Conservation (phyloP, 2,329 filamentous ascomycete genomes). For the Ciborinia camelliae region DNA sequence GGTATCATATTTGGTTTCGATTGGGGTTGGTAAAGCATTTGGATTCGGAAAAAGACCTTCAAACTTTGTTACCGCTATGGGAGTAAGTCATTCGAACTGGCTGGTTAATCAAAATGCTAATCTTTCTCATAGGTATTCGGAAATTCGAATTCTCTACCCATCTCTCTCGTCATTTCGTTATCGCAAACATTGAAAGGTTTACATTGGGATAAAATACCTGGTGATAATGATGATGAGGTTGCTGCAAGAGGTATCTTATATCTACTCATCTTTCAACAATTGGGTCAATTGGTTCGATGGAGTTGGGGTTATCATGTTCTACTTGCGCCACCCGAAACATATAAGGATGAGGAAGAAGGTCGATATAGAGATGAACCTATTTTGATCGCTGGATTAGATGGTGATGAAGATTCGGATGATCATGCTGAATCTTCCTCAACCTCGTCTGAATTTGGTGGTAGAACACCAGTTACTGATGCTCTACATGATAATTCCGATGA, state of each 20-base stretch:
- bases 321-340: slow-evolving; percentile 77
- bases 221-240: slow-evolving; percentile 94
- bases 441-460: slow-evolving; percentile 37
- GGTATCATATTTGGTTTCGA: slow-evolving; percentile 77
- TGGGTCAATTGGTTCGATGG: slow-evolving; percentile 93
- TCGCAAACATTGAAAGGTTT: slow-evolving; percentile 88
- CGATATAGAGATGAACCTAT: slow-evolving; percentile 54
- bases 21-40: slow-evolving; percentile 68
- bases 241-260: slow-evolving; percentile 92
- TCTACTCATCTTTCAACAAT: slow-evolving; percentile 93
- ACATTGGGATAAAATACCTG: slow-evolving; percentile 87
- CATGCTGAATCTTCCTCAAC: slow-evolving; percentile 24
- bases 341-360: slow-evolving; percentile 57
- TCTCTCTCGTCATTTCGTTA: slow-evolving; percentile 90
- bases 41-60: slow-evolving; percentile 78
- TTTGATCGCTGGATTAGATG: slow-evolving; percentile 47
- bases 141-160: slow-evolving; percentile 96
- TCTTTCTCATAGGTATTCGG: slow-evolving; percentile 67
- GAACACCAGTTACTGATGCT: slow-evolving; percentile 35
- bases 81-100: slow-evolving; percentile 47
- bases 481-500: slow-evolving; percentile 41
- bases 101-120: slow-evolving; percentile 20
- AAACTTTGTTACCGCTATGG: slow-evolving; percentile 98
- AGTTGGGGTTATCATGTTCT: slow-evolving; percentile 97
- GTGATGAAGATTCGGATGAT: slow-evolving; percentile 27